Evolutionary conservation across 2,329 filamentous ascomycete genomes (phyloP).

Genomic region (Colletotrichum viniferum): DNA sequence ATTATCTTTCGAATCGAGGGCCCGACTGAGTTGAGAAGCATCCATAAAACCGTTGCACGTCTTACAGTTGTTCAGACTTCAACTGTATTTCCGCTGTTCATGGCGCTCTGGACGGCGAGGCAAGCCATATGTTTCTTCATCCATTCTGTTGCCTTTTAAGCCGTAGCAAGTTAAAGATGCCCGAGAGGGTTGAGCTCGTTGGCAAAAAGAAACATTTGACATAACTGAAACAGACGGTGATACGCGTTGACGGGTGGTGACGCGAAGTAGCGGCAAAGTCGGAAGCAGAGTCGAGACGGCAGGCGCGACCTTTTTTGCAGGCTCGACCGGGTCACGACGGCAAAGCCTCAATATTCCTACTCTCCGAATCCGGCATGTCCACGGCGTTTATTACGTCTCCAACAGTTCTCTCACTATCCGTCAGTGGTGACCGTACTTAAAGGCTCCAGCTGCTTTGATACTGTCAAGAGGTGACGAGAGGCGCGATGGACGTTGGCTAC

Average conservation of each 20-base stretch:
- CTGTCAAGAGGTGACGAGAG: too few species aligned
- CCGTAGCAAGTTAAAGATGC: background rate
- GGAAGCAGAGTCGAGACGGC: background rate
- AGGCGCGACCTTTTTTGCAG: background rate
- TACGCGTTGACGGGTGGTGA: background rate
- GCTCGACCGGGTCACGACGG: background rate
- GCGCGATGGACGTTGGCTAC: too few species aligned
- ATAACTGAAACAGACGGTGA: accelerated
- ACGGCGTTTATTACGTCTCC: accelerated
- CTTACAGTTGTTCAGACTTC: background rate
- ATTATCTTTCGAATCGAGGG: background rate
- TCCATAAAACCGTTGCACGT: background rate
- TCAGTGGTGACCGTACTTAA: background rate
- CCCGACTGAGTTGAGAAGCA: background rate
- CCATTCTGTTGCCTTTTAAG: accelerated
- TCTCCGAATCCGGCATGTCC: accelerated
- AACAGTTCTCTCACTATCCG: background rate
- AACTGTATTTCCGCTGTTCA: background rate
- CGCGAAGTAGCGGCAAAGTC: background rate
- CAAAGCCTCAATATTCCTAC: background rate
- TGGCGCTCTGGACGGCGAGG: background rate
- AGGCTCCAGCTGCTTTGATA: background rate
- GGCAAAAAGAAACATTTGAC: background rate
- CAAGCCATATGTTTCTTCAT: background rate
- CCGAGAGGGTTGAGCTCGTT: background rate